These are phyloP conservation scores for Dioscorea alata DNA, from an alignment of 106 monocot species.

Conservation along the genomic window DNA sequence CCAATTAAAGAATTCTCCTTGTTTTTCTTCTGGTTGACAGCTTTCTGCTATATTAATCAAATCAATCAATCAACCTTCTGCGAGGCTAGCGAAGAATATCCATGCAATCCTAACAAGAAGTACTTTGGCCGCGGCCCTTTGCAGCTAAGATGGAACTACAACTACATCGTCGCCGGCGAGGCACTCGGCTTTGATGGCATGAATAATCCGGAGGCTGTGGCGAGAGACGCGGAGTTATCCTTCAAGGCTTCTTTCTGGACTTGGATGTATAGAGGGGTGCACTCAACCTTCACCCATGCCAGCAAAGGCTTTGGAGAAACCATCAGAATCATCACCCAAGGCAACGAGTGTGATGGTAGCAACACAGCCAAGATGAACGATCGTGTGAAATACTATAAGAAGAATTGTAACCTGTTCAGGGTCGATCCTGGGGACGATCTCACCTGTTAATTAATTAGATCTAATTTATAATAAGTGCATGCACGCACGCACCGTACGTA, in stretches of 20 bases:
- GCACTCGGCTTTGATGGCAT: constrained; percentile 29
- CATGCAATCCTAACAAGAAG: constrained; percentile 5
- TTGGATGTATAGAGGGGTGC: constrained; percentile 24
- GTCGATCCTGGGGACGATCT: constrained; percentile 22
- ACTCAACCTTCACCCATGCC: constrained; percentile 11
- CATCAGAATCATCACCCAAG: constrained; percentile 27
- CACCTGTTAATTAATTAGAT: too few relatives aligned
- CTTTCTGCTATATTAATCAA: constrained; percentile 27
- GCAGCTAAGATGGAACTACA: constrained; percentile 37
- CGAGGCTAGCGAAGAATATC: constrained; percentile 8
- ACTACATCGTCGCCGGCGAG: constrained; percentile 22
- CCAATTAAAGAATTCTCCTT: too few relatives aligned
- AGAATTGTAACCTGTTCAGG: constrained; percentile 34
- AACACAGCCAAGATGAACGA: constrained; percentile 5
- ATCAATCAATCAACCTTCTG: constrained; percentile 17
- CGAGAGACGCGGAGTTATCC: constrained; percentile 14
- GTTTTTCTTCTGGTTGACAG: constrained; percentile 4
- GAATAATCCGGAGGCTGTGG: constrained; percentile 16
- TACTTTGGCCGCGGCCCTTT: constrained; percentile 32
- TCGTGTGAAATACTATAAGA: constrained; percentile 17
- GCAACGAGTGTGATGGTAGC: constrained; percentile 22
- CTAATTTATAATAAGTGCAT: too few relatives aligned
- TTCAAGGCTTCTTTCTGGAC: constrained; percentile 39
- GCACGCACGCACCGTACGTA: too few relatives aligned
- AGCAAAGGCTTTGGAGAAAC: constrained; percentile 36